A percentile compares a stretch with the other conserved stretches of the same genome.
Conservation (phyloP, 2,329 filamentous ascomycete species). For the Microsporum canis region DNA sequence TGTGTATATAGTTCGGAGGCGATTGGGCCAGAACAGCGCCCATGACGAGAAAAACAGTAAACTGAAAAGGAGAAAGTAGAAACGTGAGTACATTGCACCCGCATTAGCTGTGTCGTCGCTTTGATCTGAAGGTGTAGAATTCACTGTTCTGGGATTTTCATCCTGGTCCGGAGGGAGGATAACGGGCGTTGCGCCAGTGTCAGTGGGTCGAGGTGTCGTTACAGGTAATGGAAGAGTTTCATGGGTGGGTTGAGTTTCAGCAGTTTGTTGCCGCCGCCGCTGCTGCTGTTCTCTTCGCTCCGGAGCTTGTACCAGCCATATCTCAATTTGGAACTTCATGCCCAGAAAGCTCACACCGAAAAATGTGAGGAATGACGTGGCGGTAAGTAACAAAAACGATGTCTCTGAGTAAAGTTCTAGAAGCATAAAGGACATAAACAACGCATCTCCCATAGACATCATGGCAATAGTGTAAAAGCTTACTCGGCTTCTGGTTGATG, state of each 20-base stretch:
- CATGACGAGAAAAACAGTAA: slow-evolving; percentile 50
- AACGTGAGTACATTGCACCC: slow-evolving; percentile 49
- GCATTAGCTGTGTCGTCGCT: slow-evolving; percentile 37
- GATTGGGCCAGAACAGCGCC: slow-evolving; percentile 45
- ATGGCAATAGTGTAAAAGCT: slow-evolving; percentile 54
- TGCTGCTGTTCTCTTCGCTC: slow-evolving; percentile 30
- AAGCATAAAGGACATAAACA: slow-evolving; percentile 45
- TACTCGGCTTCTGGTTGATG: slow-evolving; percentile 52
- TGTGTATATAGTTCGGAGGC: slow-evolving; percentile 44
- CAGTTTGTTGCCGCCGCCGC: not conserved
- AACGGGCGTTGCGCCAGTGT: slow-evolving; percentile 43
- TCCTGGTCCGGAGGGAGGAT: slow-evolving; percentile 52
- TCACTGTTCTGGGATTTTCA: slow-evolving; percentile 22
- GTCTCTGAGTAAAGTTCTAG: slow-evolving; percentile 45
- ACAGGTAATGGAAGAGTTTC: slow-evolving; percentile 32
- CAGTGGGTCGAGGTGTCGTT: slow-evolving; percentile 34
- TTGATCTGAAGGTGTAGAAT: slow-evolving; percentile 24
- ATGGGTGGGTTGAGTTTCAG: slow-evolving; percentile 13
- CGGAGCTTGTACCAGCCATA: slow-evolving; percentile 51
- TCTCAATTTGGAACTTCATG: slow-evolving; percentile 55
- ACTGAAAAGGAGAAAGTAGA: slow-evolving; percentile 49
- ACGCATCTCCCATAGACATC: slow-evolving; percentile 51
- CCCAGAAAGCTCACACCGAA: slow-evolving; percentile 52
- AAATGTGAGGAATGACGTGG: slow-evolving; percentile 48
- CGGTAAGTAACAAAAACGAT: slow-evolving; percentile 45